Percentiles rank a stretch among this genome's conserved stretches.
Evolutionary conservation across 1,139 yeast genomes (phyloP).

Genomic region (Spathaspora jeffriesii): DNA sequence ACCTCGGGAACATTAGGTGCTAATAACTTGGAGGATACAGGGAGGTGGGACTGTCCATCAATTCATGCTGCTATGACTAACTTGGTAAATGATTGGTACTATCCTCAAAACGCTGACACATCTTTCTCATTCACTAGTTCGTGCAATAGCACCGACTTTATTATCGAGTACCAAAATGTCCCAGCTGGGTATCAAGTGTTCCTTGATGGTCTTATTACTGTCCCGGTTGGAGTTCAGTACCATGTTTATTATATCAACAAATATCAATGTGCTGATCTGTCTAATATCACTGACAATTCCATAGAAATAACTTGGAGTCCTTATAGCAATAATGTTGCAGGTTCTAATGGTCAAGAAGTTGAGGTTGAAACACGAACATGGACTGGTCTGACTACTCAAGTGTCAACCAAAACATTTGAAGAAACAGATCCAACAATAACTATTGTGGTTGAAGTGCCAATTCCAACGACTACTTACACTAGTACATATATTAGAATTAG

Average conservation of each 20-base stretch:
- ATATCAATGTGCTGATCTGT: constrained; percentile 12
- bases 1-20: constrained; percentile 20
- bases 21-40: constrained; percentile 2
- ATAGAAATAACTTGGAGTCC: constrained; percentile 9
- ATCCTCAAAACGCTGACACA: constrained; percentile 12
- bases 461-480: constrained; percentile 19
- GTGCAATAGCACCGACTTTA: constrained; percentile 15
- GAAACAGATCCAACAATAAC: constrained; percentile 15
- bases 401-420: constrained; percentile 19
- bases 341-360: constrained; percentile 22
- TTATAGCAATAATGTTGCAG: constrained; percentile 14
- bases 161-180: constrained; percentile 17
- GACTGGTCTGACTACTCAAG: constrained; percentile 20
- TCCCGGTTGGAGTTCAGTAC: neutral
- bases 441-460: constrained; percentile 18
- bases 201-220: constrained; percentile 15
- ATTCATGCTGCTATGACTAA: constrained; percentile 19
- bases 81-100: constrained; percentile 20
- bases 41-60: constrained; percentile 19
- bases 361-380: constrained; percentile 24
- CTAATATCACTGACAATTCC: constrained; percentile 1
- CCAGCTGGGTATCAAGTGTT: constrained; percentile 30
- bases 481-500: constrained; percentile 14
- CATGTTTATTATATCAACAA: constrained; percentile 12
- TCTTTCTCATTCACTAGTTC: constrained; percentile 9